Evolutionary conservation across 352 stramenopile genomes (phyloP).

Genomic region (Pythium biforme): DNA sequence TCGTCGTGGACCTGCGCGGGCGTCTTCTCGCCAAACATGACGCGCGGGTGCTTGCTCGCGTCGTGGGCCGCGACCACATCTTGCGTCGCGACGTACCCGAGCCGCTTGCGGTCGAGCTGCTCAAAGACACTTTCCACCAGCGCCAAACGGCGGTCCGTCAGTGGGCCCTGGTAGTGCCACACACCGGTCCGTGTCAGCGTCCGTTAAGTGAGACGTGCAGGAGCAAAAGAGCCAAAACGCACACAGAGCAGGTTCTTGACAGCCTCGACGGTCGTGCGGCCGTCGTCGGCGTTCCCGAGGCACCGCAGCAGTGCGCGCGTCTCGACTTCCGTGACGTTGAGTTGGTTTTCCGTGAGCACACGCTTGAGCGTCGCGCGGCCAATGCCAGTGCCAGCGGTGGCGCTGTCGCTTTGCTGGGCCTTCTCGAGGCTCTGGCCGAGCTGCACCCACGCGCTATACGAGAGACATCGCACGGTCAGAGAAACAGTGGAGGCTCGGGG

Average conservation of each 20-base stretch:
- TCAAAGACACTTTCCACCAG: slow-evolving; percentile 73
- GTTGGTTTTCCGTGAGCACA: slow-evolving; percentile 44
- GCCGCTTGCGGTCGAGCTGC: slow-evolving; percentile 50
- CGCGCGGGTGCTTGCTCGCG: slow-evolving; percentile 49
- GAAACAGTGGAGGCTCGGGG: background rate
- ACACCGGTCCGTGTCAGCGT: too few species aligned
- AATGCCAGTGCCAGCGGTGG: too few species aligned
- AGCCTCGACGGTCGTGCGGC: slow-evolving; percentile 38
- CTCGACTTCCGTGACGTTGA: slow-evolving; percentile 67
- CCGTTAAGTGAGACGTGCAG: too few species aligned
- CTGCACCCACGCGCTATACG: slow-evolving; percentile 50
- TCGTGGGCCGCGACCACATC: slow-evolving; percentile 57
- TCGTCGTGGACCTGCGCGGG: slow-evolving; percentile 52
- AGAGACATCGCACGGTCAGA: background rate
- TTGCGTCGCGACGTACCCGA: slow-evolving; percentile 55
- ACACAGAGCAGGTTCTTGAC: slow-evolving; percentile 71
- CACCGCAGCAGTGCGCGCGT: slow-evolving; percentile 46
- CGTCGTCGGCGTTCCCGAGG: slow-evolving; percentile 37
- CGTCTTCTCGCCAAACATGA: slow-evolving; percentile 73
- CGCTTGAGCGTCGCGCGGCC: slow-evolving; percentile 57
- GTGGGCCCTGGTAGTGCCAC: slow-evolving; percentile 30
- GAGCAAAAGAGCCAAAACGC: background rate
- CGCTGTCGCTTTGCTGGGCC: slow-evolving; percentile 36
- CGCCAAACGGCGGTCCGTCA: slow-evolving; percentile 50
- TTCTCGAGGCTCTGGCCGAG: slow-evolving; percentile 52